Percentiles rank a stretch among this genome's conserved stretches.
phyloP scores from a whole-genome alignment of 163 green algal species.

The Chlamydomonas reinhardtii region DNA sequence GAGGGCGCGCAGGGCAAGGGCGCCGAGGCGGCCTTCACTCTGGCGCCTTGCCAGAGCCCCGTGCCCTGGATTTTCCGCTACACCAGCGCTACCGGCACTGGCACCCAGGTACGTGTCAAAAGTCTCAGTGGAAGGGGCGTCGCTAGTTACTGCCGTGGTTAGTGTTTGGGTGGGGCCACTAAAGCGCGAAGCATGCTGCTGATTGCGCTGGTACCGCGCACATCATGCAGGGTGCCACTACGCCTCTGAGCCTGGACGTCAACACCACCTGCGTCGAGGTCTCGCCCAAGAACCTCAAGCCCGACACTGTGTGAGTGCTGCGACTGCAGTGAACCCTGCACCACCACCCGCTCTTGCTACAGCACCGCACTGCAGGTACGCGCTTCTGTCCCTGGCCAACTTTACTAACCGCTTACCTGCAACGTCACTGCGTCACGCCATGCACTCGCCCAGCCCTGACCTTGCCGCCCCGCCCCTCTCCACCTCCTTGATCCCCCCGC shows the following conservation, averaged over 20 bases:
- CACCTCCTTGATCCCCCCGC: background rate
- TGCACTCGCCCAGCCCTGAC: conserved; percentile 1
- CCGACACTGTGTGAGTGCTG: background rate
- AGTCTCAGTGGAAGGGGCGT: too few species aligned
- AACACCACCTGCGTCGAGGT: conserved; percentile 57
- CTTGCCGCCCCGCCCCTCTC: too few species aligned
- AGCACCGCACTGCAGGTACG: too few species aligned
- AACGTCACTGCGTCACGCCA: too few species aligned
- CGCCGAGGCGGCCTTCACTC: background rate
- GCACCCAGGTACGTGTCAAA: background rate
- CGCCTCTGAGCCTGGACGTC: background rate
- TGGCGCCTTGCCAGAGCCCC: conserved; percentile 39
- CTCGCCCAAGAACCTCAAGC: conserved; percentile 14
- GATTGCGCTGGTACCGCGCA: too few species aligned
- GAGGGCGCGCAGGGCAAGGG: background rate
- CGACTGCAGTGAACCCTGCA: too few species aligned
- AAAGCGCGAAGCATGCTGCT: background rate
- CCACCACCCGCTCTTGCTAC: too few species aligned
- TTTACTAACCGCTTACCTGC: too few species aligned
- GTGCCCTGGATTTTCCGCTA: background rate
- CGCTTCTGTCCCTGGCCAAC: too few species aligned
- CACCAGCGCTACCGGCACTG: background rate
- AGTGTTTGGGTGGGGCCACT: too few species aligned
- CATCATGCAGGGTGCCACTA: background rate
- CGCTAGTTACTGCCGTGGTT: too few species aligned